Evolutionary conservation across 2,329 filamentous ascomycete species (phyloP).

Genomic region (Pleoardoris graminearum): DNA sequence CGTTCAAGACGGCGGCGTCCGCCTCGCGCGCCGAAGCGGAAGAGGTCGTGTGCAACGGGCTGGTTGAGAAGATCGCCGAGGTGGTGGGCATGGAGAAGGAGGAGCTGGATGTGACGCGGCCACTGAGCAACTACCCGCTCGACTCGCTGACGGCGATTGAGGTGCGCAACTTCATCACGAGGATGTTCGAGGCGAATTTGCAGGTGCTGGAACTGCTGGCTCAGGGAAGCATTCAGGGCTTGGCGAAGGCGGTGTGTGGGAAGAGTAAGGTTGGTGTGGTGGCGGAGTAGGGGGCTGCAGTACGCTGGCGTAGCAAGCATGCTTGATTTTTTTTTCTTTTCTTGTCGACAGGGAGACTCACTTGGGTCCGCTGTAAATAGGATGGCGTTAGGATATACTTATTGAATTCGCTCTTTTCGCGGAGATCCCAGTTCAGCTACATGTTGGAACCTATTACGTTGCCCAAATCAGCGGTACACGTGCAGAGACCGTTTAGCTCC

Average conservation of each 20-base stretch:
- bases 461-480: too few species aligned
- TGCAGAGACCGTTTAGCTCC: too few species aligned
- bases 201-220: slow-evolving; percentile 61
- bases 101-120: slow-evolving; percentile 28
- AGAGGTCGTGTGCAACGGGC: slow-evolving; percentile 24
- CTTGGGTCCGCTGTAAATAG: too few species aligned
- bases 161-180: slow-evolving; percentile 36
- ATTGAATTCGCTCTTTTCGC: too few species aligned
- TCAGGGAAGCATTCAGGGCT: slow-evolving; percentile 44
- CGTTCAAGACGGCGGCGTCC: slow-evolving; percentile 26
- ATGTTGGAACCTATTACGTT: too few species aligned
- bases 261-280: slow-evolving; percentile 12
- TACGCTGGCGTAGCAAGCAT: too few species aligned
- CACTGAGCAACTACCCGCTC: slow-evolving; percentile 29
- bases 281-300: slow-evolving; percentile 4
- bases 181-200: slow-evolving; percentile 53
- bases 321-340: too few species aligned
- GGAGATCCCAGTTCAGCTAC: too few species aligned
- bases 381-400: too few species aligned
- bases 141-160: slow-evolving; percentile 38
- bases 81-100: slow-evolving; percentile 28
- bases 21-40: slow-evolving; percentile 23
- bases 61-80: slow-evolving; percentile 33
- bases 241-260: slow-evolving; percentile 12
- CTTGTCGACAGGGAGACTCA: too few species aligned